Evolutionary conservation across 78 protist species (phyloP), one percentile per base, ranked within the genome.

Genomic region (Creolimax fragrantissima): DNA sequence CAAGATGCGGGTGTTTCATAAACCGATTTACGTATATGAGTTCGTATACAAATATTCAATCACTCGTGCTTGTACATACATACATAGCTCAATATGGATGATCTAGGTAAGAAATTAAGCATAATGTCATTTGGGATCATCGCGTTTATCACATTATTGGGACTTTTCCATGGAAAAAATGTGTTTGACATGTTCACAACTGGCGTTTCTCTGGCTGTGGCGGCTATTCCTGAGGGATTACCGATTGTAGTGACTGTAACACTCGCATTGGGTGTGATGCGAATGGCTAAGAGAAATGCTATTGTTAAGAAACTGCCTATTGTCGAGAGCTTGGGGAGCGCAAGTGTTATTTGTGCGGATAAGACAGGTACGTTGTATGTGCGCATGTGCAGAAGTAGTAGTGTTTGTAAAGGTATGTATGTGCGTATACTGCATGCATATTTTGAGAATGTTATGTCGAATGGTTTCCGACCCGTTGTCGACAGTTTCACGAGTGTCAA

Each of bases 161-260:
- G 92, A 24, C 2, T 90, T 6, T 89, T 83, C 81, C 88, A 90
- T 37, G 88, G 90, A n/a, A 81, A 93, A 24, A 1, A 3, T 36
- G 0, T 93, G 32, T 6, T 96, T 74, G 93, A 93, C 83, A 95
- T 92, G 92, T 90, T 95, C 91, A 95, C 94, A 41, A 91, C 94
- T 42, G 97, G 96, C 2, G 97, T 97, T 4, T 95, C 96, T 32
- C 92, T 97, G 41, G 98, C 97, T 2, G 98, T 97, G 41, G 97
- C 98, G 3, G 98, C 98, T 35, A 95, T 97, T 81, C 98, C 98
- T 3, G 99, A 98, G 91, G 99, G 99, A 2, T 96, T 98, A 2
- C 98, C 98, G 3, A 96, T 97, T 24, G 98, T 96, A 32, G 95
- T 97, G 47, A 96, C 99, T 2, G 94, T 91, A 43, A 92, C 95